phyloP scores from a whole-genome alignment of 805 yeast species.

The Grigorovia transvaalensis region DNA sequence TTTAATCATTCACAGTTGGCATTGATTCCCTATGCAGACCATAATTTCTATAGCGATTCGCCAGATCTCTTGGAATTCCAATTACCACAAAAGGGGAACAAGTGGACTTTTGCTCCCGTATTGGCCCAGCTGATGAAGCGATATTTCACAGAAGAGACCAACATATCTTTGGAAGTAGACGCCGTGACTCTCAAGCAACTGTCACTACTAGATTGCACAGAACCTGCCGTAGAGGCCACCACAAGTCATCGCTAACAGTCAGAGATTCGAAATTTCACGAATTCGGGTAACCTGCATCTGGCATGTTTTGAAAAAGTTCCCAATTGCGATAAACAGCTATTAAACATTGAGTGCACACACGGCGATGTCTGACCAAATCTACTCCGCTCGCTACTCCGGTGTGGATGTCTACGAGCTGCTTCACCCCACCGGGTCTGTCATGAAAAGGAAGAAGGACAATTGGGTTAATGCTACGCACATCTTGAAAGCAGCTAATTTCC shows the following conservation, averaged over 20 bases:
- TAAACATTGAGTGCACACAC: background rate
- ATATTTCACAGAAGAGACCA: background rate
- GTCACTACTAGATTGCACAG: too few relatives aligned
- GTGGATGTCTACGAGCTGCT: conserved; percentile 75
- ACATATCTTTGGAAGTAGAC: background rate
- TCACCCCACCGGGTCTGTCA: conserved; percentile 57
- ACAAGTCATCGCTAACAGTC: background rate
- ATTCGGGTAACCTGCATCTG: conserved; percentile 27
- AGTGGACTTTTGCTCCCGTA: conserved; percentile 9
- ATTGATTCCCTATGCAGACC: conserved; percentile 64
- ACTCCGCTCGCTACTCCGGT: conserved; percentile 69
- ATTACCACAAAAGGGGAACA: conserved; percentile 35
- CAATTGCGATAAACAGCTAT: background rate
- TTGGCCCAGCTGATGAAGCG: background rate
- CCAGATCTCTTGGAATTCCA: conserved; percentile 24
- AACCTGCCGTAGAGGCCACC: too few relatives aligned
- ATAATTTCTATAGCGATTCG: conserved; percentile 59
- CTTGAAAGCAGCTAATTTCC: conserved; percentile 83
- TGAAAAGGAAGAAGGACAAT: conserved; percentile 66
- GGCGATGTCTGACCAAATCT: conserved; percentile 32
- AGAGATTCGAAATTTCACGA: conserved; percentile 12
- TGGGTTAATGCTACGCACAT: conserved; percentile 95
- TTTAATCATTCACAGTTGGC: conserved; percentile 45
- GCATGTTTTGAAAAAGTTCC: background rate
- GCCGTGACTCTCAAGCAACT: too few relatives aligned